A percentile compares a stretch with the other conserved stretches of the same genome.
Evolutionary conservation across 2,329 filamentous ascomycete genomes (phyloP).

Genomic region (Byssoonygena ceratinophila): DNA sequence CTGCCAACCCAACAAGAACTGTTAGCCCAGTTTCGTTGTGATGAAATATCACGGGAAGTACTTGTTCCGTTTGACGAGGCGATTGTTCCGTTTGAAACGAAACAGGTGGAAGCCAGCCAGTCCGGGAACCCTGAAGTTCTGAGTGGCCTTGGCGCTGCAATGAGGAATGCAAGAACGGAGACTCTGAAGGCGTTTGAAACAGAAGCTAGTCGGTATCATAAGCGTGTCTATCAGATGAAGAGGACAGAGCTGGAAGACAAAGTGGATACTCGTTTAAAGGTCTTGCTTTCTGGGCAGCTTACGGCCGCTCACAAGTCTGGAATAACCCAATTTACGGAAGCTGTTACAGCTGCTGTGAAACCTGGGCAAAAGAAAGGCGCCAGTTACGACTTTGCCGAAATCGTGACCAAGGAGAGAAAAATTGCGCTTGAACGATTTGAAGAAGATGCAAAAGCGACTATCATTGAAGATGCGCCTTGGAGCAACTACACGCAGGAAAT

Average conservation of each 20-base stretch:
- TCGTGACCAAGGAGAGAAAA: slow-evolving; percentile 73
- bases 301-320: slow-evolving; percentile 80
- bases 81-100: slow-evolving; percentile 75
- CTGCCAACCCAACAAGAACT: slow-evolving; percentile 94
- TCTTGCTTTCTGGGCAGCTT: slow-evolving; percentile 79
- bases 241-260: slow-evolving; percentile 73
- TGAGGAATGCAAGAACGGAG: slow-evolving; percentile 60
- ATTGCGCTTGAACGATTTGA: slow-evolving; percentile 65
- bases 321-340: slow-evolving; percentile 72
- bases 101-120: slow-evolving; percentile 63
- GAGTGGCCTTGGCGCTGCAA: slow-evolving; percentile 60
- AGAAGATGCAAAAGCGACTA: slow-evolving; percentile 59
- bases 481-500: slow-evolving; percentile 76
- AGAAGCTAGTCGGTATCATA: slow-evolving; percentile 90
- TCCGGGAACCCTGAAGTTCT: slow-evolving; percentile 65
- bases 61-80: slow-evolving; percentile 69
- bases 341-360: slow-evolving; percentile 79
- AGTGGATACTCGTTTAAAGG: slow-evolving; percentile 77
- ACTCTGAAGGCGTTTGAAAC: slow-evolving; percentile 76
- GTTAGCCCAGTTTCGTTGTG: slow-evolving; percentile 91
- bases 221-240: slow-evolving; percentile 84
- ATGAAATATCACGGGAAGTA: slow-evolving; percentile 89
- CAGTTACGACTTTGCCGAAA: slow-evolving; percentile 88
- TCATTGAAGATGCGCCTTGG: slow-evolving; percentile 74
- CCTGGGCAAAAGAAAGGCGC: slow-evolving; percentile 83